Evolutionary conservation across 768 basidiomycete species (phyloP), one percentile per base, ranked within the genome.

Genomic region (Sistotremastrum suecicum): DNA sequence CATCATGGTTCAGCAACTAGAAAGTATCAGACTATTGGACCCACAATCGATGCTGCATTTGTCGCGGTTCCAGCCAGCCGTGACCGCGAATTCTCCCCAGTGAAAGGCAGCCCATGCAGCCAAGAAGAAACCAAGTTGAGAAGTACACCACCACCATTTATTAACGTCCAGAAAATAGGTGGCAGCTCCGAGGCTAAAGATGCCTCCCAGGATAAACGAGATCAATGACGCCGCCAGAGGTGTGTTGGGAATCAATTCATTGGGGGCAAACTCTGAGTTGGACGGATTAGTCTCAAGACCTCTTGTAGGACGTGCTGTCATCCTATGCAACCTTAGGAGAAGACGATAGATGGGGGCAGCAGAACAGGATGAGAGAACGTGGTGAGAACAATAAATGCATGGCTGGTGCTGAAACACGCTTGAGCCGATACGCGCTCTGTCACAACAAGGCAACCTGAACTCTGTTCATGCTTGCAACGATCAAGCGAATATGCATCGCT

Each of bases 21-120:
- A 53, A 8, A 51, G 46, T 7, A 11, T 4, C 39, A 28, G 33
- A 39, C 35, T 47, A 5, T 39, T 34, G 20, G 7, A 71, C 89
- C 68, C 59, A 94, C 95, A 97, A 58, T 91, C 87, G 5, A 95
- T 76, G 48, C 80, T 87, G 57, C 90, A 84, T 64, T 92, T 95
- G 44, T 84, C 82, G 37, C 81, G 65, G 61, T 98, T 98, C 83
- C 88, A 98, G 28, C 88, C 88, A 1, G 92, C 92, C 5, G 95
- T 95, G 3, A 92, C 89, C 35, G 83, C 84, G 56, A 91, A 98
- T 60, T 99, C 95, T 8, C 75, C 78, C 78, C 89, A 83, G 56
- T 99, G 95, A 61, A 99, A 99, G 34, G 71, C 66, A 0, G 86
- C 71, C 85, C 88, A 89, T 4, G 81, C 71, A 34, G 83, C 78